Base-by-base conservation (phyloP, 108 stramenopile genomes). In the Seminavis robusta region DNA sequence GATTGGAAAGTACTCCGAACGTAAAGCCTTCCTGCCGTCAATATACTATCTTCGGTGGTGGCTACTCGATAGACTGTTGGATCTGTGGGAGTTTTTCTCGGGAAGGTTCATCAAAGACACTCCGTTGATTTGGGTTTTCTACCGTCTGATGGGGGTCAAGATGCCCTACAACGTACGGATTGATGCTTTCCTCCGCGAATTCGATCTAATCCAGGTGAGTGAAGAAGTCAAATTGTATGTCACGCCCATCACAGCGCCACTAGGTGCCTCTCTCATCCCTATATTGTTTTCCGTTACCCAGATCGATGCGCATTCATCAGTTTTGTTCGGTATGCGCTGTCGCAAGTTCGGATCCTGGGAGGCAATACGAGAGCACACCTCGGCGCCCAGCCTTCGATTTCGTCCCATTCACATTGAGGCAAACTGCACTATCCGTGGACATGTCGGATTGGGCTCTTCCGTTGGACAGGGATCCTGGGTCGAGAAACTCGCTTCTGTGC, bases 31-130 rank as follows among this genome's bases (percentile, higher is more conserved):
- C 7, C 16, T 4, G 15, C 32, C 32, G n/a, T 23, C 21, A 17
- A 45, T 54, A 4, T 3, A 33, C 24, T 54, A 38, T 38, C 7
- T 42, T 20, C 52, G 36, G 17, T 54, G 52, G 52, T 54, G 52
- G 52, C 4, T 54, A 5, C n/a, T n/a, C n/a, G n/a, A 13, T 54
- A n/a, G n/a, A n/a, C 11, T 46, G 11, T 8, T 46, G 8, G 16
- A 11, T 17, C 9, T 46, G 45, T 46, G 45, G 45, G 45, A 46
- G 45, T 8, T n/a, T 9, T 46, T 11, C n/a, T 9, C 16, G 8
- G 52, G 52, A 16, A 16, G 36, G 4, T 54, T 54, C 52, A 38
- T 54, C 38, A 20, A 38, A 16, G 24, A 54, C 52, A 54, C 52
- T 16, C 52, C 52, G 4, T 25, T 54, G 7, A 38, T 54, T 2